These are phyloP conservation scores for Tilletia indica DNA, from an alignment of 1,284 basidiomycete genomes.

Conservation along the genomic window DNA sequence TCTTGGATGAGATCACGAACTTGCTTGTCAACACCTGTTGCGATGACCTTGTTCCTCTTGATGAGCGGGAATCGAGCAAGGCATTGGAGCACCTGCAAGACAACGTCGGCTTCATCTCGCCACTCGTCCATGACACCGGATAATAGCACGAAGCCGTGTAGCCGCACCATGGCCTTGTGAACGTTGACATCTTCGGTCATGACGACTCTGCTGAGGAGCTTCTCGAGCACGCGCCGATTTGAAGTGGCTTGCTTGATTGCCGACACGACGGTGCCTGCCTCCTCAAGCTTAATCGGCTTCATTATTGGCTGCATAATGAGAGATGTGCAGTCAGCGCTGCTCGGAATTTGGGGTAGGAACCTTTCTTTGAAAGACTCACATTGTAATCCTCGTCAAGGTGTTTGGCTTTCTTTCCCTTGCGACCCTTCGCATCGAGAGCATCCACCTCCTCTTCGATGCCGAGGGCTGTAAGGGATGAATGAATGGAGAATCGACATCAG, in stretches of 20 bases:
- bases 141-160: conserved; percentile 93
- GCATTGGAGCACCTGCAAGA: conserved; percentile 62
- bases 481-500: background rate
- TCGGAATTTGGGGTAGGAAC: background rate
- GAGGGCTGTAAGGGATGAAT: conserved; percentile 65
- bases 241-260: conserved; percentile 81
- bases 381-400: conserved; percentile 92
- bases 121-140: conserved; percentile 81
- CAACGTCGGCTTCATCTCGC: conserved; percentile 70
- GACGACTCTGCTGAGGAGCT: conserved; percentile 82
- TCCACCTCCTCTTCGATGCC: conserved; percentile 91
- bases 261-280: conserved; percentile 85
- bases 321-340: background rate
- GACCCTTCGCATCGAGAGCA: conserved; percentile 73
- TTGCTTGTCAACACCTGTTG: conserved; percentile 61
- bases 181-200: conserved; percentile 79
- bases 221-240: conserved; percentile 77
- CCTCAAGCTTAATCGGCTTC: conserved; percentile 72
- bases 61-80: conserved; percentile 71
- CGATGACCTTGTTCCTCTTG: conserved; percentile 84
- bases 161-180: conserved; percentile 80
- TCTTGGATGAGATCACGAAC: conserved; percentile 29
- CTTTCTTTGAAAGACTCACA: background rate
- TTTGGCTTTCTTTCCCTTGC: conserved; percentile 83
- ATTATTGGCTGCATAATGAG: conserved; percentile 60